Conservation (phyloP, 441 rosid species). For the Theobroma grandiflorum region DNA sequence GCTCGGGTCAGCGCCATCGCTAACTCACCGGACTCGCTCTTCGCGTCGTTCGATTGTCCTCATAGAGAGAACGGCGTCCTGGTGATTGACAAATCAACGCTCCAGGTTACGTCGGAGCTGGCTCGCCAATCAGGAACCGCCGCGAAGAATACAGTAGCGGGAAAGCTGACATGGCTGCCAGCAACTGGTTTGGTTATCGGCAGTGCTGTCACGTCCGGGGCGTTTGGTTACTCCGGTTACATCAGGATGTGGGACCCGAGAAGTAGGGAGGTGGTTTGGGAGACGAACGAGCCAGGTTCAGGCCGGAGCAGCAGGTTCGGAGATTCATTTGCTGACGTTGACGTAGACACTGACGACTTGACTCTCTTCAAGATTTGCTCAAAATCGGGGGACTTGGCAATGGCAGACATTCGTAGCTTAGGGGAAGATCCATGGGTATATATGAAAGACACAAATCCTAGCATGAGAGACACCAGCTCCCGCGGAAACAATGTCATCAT, state of each 20-base stretch:
- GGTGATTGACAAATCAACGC: conserved; percentile 75
- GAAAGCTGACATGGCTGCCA: conserved; percentile 76
- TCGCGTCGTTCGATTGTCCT: conserved; percentile 77
- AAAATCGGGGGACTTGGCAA: conserved; percentile 83
- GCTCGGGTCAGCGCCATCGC: conserved; percentile 68
- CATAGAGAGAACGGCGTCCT: conserved; percentile 80
- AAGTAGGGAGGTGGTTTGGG: conserved; percentile 71
- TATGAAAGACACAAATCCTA: conserved; percentile 67
- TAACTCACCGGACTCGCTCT: conserved; percentile 58
- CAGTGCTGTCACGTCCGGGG: conserved; percentile 63
- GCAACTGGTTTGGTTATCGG: conserved; percentile 53
- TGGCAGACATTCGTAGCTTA: conserved; percentile 84
- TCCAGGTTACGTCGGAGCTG: conserved; percentile 61
- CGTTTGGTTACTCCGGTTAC: conserved; percentile 88
- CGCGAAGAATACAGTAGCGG: conserved; percentile 62
- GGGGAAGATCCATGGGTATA: conserved; percentile 95
- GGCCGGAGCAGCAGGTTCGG: conserved; percentile 92
- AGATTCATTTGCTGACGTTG: conserved; percentile 86
- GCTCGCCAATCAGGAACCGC: conserved; percentile 77
- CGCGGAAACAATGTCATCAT: conserved; percentile 54
- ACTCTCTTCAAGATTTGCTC: conserved; percentile 82
- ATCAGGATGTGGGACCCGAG: conserved; percentile 88
- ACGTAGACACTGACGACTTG: conserved; percentile 60
- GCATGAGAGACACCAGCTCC: conserved; percentile 44
- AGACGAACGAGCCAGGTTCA: conserved; percentile 91